Conservation (phyloP, 1,139 yeast species). For the Pichia sp. region DNA sequence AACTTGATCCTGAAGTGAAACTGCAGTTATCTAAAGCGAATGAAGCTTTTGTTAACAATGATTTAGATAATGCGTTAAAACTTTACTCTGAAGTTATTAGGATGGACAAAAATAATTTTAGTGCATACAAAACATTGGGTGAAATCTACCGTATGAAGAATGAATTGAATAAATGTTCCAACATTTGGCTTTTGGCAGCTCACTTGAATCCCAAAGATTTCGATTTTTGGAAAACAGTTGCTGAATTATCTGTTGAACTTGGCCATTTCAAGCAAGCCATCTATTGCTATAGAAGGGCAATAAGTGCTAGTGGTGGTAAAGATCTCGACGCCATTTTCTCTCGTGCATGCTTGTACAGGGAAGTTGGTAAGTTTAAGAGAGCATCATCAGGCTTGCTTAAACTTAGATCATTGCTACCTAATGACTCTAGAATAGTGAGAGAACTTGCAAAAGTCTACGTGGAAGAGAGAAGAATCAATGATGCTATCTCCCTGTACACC, state of each 20-base stretch:
- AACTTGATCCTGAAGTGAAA: constrained; percentile 66
- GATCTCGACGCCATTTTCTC: constrained; percentile 48
- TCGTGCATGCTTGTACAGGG: constrained; percentile 61
- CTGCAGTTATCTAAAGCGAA: constrained; percentile 64
- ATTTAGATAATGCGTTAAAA: constrained; percentile 59
- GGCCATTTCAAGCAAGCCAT: constrained; percentile 78
- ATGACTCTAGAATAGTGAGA: constrained; percentile 53
- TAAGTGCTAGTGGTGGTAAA: constrained; percentile 45
- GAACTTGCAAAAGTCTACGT: constrained; percentile 75
- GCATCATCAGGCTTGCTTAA: constrained; percentile 73
- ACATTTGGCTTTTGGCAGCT: constrained; percentile 80
- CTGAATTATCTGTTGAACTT: constrained; percentile 62
- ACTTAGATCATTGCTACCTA: constrained; percentile 54
- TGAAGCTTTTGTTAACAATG: constrained; percentile 65
- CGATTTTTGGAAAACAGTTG: constrained; percentile 80
- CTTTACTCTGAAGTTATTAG: constrained; percentile 68
- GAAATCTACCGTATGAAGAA: constrained; percentile 72
- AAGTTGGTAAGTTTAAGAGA: constrained; percentile 55
- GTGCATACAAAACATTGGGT: constrained; percentile 82
- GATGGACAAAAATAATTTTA: constrained; percentile 67
- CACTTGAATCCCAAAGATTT: constrained; percentile 71
- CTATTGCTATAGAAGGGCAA: constrained; percentile 71
- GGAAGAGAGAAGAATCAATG: constrained; percentile 66
- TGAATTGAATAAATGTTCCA: constrained; percentile 63
- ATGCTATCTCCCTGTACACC: constrained; percentile 75